These are phyloP conservation scores for Sophora flavescens DNA, from an alignment of 306 rosid species.

Conservation along the genomic window DNA sequence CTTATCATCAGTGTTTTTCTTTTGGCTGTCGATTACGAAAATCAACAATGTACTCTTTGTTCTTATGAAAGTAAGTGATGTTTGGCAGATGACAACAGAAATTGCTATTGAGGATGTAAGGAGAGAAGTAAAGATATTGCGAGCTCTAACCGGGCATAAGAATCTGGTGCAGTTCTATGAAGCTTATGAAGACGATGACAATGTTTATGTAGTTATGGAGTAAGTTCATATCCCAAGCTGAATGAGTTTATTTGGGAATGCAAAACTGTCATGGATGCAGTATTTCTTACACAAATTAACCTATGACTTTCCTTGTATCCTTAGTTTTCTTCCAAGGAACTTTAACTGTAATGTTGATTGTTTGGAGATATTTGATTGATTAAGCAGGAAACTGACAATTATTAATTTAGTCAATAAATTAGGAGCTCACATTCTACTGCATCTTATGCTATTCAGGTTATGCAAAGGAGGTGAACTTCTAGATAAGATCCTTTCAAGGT, in stretches of 20 bases:
- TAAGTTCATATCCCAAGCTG: conserved; percentile 53
- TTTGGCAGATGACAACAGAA: conserved; percentile 85
- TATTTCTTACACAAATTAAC: background rate
- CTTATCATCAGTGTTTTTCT: conserved; percentile 30
- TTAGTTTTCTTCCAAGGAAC: background rate
- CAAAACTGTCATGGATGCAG: background rate
- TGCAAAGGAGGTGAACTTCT: conserved; percentile 92
- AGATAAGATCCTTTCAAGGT: conserved; percentile 93
- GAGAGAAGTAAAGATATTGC: conserved; percentile 89
- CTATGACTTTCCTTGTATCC: background rate
- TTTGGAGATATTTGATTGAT: conserved; percentile 35
- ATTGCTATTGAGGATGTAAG: conserved; percentile 87
- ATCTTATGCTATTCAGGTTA: conserved; percentile 61
- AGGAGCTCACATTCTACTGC: conserved; percentile 38
- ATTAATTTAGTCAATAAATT: conserved; percentile 17
- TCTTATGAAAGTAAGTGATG: conserved; percentile 46
- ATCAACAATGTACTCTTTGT: conserved; percentile 30
- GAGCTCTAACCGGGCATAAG: conserved; percentile 78
- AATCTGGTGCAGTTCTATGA: conserved; percentile 86
- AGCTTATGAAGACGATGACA: conserved; percentile 82
- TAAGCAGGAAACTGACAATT: conserved; percentile 20
- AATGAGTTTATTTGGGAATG: background rate
- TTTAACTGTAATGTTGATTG: background rate
- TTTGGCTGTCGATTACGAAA: conserved; percentile 32
- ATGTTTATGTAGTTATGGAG: conserved; percentile 90